Base-by-base conservation (phyloP, 345 rosid species). In the Pelargonium nanum region DNA sequence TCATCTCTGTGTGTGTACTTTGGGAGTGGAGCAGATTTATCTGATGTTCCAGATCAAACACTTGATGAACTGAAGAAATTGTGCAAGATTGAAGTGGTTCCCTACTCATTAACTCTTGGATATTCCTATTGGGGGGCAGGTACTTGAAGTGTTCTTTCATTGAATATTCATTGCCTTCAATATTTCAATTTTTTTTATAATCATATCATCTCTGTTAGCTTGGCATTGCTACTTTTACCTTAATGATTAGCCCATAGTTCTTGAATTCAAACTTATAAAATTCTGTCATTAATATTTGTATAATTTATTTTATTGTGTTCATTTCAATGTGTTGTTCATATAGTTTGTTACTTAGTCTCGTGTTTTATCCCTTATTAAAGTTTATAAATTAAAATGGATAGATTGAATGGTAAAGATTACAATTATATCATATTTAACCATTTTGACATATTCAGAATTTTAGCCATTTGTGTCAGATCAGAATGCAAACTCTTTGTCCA, bases 41-140 rank as follows among this genome's bases (percentile, higher is more conserved):
- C 81, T 9, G 93, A 78, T 64, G 74, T 92, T 70, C 93, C 91
- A 0, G 73, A 66, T 8, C 69, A 77, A 69, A 79, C 77, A 66
- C 71, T 85, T 40, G 78, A 74, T 53, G 85, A 89, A 70, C 73
- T 92, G 54, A 83, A 71, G 79, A 81, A 80, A 58, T 61, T 82
- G 22, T 77, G 80, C 62, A 68, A 78, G 67, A 52, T 87, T 67
- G 84, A 84, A 75, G 85, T 83, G 15, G 82, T 83, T 76, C 85
- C 96, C 26, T 74, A 93, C 68, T 74, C 96, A 0, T 59, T 83
- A 62, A 87, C 83, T 0, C 90, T 89, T 66, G 96, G 96, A 17
- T 93, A 89, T 84, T 87, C 99, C 13, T 89, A 93, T 65, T 89
- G 96, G 97, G 65, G 76, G 74, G 97, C 85, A 68, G 97, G 98